These are phyloP conservation scores for Pythium brassicae DNA, from an alignment of 352 stramenopile species.

Conservation along the genomic window DNA sequence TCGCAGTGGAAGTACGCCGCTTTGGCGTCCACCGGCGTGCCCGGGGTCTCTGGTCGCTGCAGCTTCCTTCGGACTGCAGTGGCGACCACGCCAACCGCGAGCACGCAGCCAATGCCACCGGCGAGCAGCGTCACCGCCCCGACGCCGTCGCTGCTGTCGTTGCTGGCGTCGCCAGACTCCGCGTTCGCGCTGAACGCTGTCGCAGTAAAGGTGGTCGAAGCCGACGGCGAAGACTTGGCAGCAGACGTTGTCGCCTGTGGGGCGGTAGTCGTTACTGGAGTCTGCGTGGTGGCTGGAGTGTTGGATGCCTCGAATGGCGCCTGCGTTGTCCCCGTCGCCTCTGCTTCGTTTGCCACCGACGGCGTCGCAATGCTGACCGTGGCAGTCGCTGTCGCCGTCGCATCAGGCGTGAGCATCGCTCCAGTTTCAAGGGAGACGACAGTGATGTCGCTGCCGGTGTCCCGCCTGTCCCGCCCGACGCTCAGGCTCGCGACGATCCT, in stretches of 20 bases:
- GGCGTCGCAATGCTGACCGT: no score
- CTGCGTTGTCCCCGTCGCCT: background rate
- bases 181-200: slow-evolving; percentile 9
- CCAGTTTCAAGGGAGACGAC: background rate
- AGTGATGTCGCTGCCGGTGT: slow-evolving; percentile 1
- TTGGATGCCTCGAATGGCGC: background rate
- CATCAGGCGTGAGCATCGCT: background rate
- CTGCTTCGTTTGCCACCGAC: background rate
- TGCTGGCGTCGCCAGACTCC: background rate
- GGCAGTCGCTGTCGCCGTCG: background rate
- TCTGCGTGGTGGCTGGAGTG: background rate
- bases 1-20: slow-evolving; percentile 35
- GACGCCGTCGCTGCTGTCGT: slow-evolving; percentile 1
- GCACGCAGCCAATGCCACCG: slow-evolving; percentile 15
- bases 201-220: background rate
- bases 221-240: background rate
- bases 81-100: slow-evolving; percentile 19
- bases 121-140: slow-evolving; percentile 14
- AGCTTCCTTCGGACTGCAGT: slow-evolving; percentile 17
- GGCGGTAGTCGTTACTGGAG: background rate
- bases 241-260: background rate
- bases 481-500: slow-evolving; percentile 12
- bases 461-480: background rate
- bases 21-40: slow-evolving; percentile 25
- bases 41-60: slow-evolving; percentile 18